Base-by-base conservation (phyloP, 176 grass and related monocot species). In the Hordeum marinum region DNA sequence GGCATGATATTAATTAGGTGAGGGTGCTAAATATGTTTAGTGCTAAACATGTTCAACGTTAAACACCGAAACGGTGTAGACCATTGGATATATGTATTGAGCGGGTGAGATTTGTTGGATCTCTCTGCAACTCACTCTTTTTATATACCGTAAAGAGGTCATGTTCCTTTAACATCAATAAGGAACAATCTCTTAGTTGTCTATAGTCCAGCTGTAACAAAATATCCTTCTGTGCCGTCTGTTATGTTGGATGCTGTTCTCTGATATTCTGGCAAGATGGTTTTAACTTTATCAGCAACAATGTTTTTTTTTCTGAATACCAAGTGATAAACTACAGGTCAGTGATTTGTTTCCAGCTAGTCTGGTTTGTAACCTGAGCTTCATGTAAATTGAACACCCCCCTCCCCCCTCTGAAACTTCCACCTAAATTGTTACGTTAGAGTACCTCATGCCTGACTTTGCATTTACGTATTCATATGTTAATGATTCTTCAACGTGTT, bases 401-500 rank as follows among this genome's bases (percentile, higher is more conserved):
- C 37, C 7, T 39, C 37, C 37, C 37, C 37, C 37, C 37, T 9
- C 8, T 39, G 37, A 39, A 39, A 39, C 8, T 39, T 39, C 8
- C 7, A 39, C 37, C 37, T 39, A 39, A 39, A 39, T 9, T 9
- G 37, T 39, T 39, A 0, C 7, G 7, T 39, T 39, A 39, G 54
- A 60, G 7, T 32, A n/a, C 24, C 4, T 42, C 8, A 26, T 43
- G 55, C 35, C 69, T 43, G 70, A 32, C 23, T 60, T 61, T 72
- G 52, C 58, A 10, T 83, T 43, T 40, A 6, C n/a, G 73, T 60
- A 27, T 15, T 43, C 8, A 62, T 25, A 73, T 62, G 39, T 48
- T 83, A 63, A 63, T 83, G 37, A 35, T 63, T 63, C 37, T 75
- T 24, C 67, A 74, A 32, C 11, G 4, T 63, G 25, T 78, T 82